These are phyloP conservation scores for Lophium mytilinum DNA, from an alignment of 495 filamentous ascomycete species.

Conservation along the genomic window DNA sequence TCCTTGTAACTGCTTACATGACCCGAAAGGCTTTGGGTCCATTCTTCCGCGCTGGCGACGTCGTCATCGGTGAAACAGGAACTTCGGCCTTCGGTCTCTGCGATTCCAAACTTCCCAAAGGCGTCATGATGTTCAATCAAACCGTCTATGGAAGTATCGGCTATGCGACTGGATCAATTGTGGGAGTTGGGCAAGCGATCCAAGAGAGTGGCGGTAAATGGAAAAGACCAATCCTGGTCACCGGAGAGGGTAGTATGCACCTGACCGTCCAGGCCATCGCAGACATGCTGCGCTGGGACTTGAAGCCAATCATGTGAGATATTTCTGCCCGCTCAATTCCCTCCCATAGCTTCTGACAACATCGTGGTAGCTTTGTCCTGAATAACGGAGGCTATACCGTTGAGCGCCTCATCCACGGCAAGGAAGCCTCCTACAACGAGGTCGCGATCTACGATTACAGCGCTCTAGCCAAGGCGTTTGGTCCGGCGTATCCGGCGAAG, in stretches of 20 bases:
- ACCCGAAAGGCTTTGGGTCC: not conserved
- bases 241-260: conserved; percentile 38
- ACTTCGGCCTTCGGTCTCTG: conserved; percentile 34
- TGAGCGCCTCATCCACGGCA: conserved; percentile 28
- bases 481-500: not conserved
- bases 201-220: conserved; percentile 50
- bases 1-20: not conserved
- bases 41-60: conserved; percentile 39
- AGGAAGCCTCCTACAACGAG: conserved; percentile 19
- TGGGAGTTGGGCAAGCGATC: conserved; percentile 34
- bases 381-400: conserved; percentile 30
- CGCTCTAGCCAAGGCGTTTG: conserved; percentile 8
- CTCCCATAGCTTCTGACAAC: not conserved
- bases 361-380: conserved; percentile 17
- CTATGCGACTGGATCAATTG: conserved; percentile 33
- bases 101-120: conserved; percentile 26
- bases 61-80: conserved; percentile 43
- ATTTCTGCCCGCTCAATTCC: not conserved
- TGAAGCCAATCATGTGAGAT: conserved; percentile 32
- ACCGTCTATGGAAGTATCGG: conserved; percentile 38
- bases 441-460: conserved; percentile 16
- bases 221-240: conserved; percentile 33
- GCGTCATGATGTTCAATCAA: conserved; percentile 30
- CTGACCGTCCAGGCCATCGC: conserved; percentile 38
- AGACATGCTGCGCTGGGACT: conserved; percentile 29